phyloP scores from a whole-genome alignment of 805 yeast species.

The Saturnispora serradocipensis region DNA sequence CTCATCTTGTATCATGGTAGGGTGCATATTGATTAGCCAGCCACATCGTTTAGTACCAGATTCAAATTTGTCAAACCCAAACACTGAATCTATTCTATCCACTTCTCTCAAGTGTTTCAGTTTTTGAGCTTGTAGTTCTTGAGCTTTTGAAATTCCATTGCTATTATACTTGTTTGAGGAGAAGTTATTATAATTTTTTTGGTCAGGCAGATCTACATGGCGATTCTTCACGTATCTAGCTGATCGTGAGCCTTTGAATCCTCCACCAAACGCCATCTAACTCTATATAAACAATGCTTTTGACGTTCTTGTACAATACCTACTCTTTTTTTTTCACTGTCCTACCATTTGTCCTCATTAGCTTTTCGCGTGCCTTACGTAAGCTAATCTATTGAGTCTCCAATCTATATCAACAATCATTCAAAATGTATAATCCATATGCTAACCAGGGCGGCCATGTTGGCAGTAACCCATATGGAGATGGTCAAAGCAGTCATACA shows the following conservation, averaged over 20 bases:
- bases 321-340: background rate
- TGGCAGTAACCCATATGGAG: background rate
- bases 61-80: slow-evolving; percentile 83
- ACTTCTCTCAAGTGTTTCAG: slow-evolving; percentile 47
- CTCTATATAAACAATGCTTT: background rate
- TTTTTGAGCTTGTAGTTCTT: slow-evolving; percentile 24
- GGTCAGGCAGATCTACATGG: background rate
- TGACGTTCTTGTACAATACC: background rate
- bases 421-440: slow-evolving; percentile 4
- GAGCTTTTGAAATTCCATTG: background rate
- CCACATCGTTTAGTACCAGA: slow-evolving; percentile 68
- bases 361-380: slow-evolving; percentile 7
- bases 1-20: slow-evolving; percentile 58
- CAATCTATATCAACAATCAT: background rate
- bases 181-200: slow-evolving; percentile 16
- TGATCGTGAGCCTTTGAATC: slow-evolving; percentile 18
- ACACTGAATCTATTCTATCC: slow-evolving; percentile 63
- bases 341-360: background rate
- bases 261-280: slow-evolving; percentile 14
- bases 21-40: slow-evolving; percentile 93
- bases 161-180: slow-evolving; percentile 6
- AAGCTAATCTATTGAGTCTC: background rate
- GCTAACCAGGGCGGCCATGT: background rate
- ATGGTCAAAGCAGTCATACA: background rate
- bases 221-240: slow-evolving; percentile 23